Percentiles rank a stretch among this genome's conserved stretches.
These are phyloP conservation scores for Withania somnifera DNA, from an alignment of 305 asterid genomes.

Conservation along the genomic window DNA sequence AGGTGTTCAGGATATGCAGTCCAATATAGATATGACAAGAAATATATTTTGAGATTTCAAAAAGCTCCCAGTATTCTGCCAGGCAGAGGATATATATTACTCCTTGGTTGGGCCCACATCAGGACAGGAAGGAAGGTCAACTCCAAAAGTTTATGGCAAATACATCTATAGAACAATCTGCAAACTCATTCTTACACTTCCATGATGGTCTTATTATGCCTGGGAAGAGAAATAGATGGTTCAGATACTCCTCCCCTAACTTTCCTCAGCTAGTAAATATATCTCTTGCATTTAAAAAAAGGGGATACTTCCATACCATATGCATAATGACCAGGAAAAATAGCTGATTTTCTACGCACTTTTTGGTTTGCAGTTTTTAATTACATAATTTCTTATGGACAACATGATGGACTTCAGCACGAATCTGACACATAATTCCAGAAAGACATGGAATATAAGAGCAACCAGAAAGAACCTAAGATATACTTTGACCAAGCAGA, in stretches of 20 bases:
- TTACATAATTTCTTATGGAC: neutral
- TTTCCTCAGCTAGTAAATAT: neutral
- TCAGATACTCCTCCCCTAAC: neutral
- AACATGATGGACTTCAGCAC: neutral
- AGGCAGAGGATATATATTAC: neutral
- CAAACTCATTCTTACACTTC: neutral
- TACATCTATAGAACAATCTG: neutral
- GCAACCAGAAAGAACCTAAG: neutral
- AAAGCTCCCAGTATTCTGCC: neutral
- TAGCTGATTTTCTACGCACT: neutral
- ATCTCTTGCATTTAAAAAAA: neutral
- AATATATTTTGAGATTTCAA: neutral
- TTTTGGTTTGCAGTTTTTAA: neutral
- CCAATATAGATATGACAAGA: neutral
- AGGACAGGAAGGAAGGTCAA: neutral
- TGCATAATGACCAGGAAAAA: neutral
- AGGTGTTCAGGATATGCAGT: neutral
- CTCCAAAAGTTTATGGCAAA: neutral
- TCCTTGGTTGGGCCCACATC: neutral
- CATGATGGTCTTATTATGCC: neutral
- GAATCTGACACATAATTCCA: neutral
- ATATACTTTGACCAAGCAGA: neutral
- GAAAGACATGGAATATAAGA: neutral
- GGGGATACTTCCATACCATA: neutral
- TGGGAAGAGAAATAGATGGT: neutral